These are phyloP conservation scores for Mycena crocata DNA, from an alignment of 768 basidiomycete species.

Conservation along the genomic window DNA sequence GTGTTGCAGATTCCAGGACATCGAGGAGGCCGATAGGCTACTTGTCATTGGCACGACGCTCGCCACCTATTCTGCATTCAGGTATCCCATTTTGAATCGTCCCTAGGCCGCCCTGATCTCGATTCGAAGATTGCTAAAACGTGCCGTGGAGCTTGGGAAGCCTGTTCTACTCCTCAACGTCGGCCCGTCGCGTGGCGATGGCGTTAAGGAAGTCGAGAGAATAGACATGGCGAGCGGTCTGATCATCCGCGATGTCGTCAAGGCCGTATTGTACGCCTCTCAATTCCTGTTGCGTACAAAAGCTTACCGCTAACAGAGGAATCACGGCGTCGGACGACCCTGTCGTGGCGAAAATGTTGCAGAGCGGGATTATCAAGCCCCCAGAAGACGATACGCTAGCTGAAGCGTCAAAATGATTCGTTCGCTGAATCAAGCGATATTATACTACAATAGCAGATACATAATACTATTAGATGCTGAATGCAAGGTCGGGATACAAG, in stretches of 20 bases:
- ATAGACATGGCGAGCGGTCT: slow-evolving; percentile 80
- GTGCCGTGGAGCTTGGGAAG: slow-evolving; percentile 79
- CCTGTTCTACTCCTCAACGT: slow-evolving; percentile 86
- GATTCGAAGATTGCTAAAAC: slow-evolving; percentile 74
- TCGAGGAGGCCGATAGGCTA: slow-evolving; percentile 73
- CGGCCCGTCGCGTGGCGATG: slow-evolving; percentile 90
- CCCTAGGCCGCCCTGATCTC: not conserved
- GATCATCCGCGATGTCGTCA: slow-evolving; percentile 77
- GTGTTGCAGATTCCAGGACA: slow-evolving; percentile 59
- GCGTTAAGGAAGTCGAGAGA: slow-evolving; percentile 74
- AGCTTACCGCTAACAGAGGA: slow-evolving; percentile 53
- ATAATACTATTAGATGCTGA: slow-evolving; percentile 12
- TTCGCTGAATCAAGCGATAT: not conserved
- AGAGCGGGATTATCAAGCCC: slow-evolving; percentile 68
- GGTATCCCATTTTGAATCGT: slow-evolving; percentile 54
- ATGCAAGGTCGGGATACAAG: slow-evolving; percentile 10
- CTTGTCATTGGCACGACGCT: slow-evolving; percentile 91
- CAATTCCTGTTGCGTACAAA: slow-evolving; percentile 4
- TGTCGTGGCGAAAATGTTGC: slow-evolving; percentile 61
- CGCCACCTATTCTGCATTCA: slow-evolving; percentile 93
- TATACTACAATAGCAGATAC: slow-evolving; percentile 13
- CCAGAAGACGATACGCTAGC: slow-evolving; percentile 51
- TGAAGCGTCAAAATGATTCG: slow-evolving; percentile 11
- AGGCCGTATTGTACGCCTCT: slow-evolving; percentile 66
- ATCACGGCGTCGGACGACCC: slow-evolving; percentile 54